Conservation (phyloP, 202 grass and related monocot species). For the Miscanthus sacchariflorus region DNA sequence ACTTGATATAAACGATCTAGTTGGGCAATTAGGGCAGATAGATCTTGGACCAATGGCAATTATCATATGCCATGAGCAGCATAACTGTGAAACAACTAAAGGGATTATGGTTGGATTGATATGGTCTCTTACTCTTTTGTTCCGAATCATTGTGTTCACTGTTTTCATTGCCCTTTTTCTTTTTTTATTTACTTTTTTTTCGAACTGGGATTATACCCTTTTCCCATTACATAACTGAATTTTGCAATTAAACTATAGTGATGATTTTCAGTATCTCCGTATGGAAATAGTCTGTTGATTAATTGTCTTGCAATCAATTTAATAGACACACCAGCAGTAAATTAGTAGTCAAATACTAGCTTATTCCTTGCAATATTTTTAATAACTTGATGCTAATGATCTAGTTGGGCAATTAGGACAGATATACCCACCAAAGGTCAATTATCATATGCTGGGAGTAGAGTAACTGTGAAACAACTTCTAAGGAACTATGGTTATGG, state of each 20-base stretch:
- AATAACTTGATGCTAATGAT: not conserved
- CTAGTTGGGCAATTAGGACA: slow-evolving; percentile 1
- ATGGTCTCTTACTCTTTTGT: not conserved
- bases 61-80: not conserved
- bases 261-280: not conserved
- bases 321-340: not conserved
- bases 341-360: not conserved
- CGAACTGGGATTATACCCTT: not conserved
- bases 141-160: not conserved
- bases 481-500: not conserved
- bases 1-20: not conserved
- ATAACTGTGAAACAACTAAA: not conserved
- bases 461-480: not conserved
- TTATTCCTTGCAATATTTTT: not conserved
- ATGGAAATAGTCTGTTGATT: not conserved
- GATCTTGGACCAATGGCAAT: not conserved
- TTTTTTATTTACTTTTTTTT: not conserved
- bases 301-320: not conserved
- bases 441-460: not conserved
- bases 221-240: not conserved
- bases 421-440: not conserved
- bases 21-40: slow-evolving; percentile 8
- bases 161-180: not conserved
- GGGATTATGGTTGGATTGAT: not conserved
- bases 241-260: not conserved